phyloP scores from a whole-genome alignment of 2,329 filamentous ascomycete genomes.

The Monilinia aucupariae region DNA sequence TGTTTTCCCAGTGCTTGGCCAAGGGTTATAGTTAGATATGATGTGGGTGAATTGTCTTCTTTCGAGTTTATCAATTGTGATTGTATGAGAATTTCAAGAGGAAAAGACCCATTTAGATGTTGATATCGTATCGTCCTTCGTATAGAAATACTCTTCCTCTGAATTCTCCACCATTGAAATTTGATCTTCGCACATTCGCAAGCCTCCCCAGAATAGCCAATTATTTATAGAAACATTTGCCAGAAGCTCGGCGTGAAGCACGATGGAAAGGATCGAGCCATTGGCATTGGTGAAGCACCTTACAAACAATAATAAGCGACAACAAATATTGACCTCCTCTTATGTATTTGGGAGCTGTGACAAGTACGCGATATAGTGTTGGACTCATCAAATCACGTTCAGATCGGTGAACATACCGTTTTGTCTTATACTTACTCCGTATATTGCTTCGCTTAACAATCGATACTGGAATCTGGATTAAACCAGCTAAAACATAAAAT shows the following conservation, averaged over 20 bases:
- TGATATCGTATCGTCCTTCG: neutral
- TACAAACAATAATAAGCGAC: neutral
- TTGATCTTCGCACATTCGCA: neutral
- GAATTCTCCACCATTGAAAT: neutral
- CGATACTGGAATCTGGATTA: neutral
- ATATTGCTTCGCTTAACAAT: too few species aligned
- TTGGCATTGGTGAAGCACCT: neutral
- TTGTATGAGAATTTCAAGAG: neutral
- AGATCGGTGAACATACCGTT: neutral
- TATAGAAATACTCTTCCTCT: neutral
- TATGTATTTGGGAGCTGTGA: neutral
- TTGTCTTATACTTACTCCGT: too few species aligned
- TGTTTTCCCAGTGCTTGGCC: neutral
- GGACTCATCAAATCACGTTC: neutral
- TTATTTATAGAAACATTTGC: neutral
- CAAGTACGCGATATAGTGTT: neutral
- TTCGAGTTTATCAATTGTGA: neutral
- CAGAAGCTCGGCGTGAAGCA: neutral
- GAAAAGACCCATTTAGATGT: neutral
- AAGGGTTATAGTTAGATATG: neutral
- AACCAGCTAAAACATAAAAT: neutral
- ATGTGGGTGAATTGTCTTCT: neutral
- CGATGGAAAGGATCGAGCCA: too few species aligned
- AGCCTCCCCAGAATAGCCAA: too few species aligned
- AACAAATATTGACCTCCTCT: neutral